Base-by-base conservation (phyloP, 352 stramenopile species). In the Peronosclerospora sorghi region DNA sequence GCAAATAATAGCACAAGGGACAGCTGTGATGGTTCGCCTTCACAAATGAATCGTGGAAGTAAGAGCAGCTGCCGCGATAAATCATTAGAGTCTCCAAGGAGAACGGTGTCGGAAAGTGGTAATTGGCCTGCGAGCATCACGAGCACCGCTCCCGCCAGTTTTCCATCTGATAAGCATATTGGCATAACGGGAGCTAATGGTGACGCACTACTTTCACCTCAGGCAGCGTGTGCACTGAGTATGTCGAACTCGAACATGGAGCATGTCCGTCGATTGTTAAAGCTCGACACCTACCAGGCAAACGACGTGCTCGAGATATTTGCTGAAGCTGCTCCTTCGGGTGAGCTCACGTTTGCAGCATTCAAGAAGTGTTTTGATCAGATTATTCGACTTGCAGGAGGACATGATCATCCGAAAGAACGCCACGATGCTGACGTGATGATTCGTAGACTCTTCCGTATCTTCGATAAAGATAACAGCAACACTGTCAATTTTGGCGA, bases 291-390 rank as follows among this genome's bases (percentile, higher is more conserved):
- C 10, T 94, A 90, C 63, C 73, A 86, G 52, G 75, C 92, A 18
- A 87, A 88, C 51, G 83, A 95, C 35, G 52, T 95, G 32, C 74
- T 95, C 29, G 78, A 93, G 52, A 88, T 92, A 41, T 90, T 95
- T 45, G 76, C 75, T 0, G 81, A 93, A 35, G 79, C 76, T 8
- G 76, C 78, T 18, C 79, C 81, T 15, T 86, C 71, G 0, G 78
- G 77, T 2, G 74, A 88, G 46, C 48, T 95, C 24, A 83, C 54
- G 18, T 90, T 87, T 42, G 66, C 70, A 4, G 74, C 73, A 30
- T 92, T 93, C 51, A 88, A 88, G 41, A 86, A 89, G 43, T 93
- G 77, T 30, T 90, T 93, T 42, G 77, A 90, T 41, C 77, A 89
- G 50, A 88, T 93, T 26, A 83, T 89, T 49, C 77, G 83, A 21